phyloP scores from a whole-genome alignment of 495 filamentous ascomycete genomes.

The Hyaloscypha bicolor region DNA sequence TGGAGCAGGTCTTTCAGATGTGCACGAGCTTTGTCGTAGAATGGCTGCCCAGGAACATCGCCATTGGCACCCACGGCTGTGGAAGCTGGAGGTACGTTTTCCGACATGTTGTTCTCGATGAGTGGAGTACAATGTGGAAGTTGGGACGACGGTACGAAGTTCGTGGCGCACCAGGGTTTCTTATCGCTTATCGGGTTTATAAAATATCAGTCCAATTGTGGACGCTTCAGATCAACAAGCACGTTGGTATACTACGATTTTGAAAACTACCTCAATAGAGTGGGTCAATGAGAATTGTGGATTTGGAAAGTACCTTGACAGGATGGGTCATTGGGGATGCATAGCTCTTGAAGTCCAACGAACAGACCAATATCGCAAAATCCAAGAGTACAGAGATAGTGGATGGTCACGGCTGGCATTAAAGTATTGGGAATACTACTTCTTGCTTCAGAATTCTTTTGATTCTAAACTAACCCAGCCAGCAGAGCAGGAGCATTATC shows the following conservation, averaged over 20 bases:
- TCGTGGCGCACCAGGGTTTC: background rate
- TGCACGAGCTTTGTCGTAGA: constrained; percentile 52
- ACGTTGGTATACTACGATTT: too few species aligned
- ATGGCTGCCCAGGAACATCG: constrained; percentile 45
- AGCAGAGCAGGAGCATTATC: background rate
- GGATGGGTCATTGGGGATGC: too few species aligned
- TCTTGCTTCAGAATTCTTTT: too few species aligned
- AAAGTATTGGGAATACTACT: too few species aligned
- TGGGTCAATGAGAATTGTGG: too few species aligned
- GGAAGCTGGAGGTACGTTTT: constrained; percentile 47
- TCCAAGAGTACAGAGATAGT: too few species aligned
- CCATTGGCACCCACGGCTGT: constrained; percentile 34
- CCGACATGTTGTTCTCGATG: constrained; percentile 44
- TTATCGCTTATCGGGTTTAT: background rate
- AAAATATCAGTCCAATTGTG: too few species aligned
- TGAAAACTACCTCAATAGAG: too few species aligned
- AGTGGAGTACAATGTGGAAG: background rate
- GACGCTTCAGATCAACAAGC: too few species aligned
- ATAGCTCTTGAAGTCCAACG: background rate
- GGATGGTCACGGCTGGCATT: too few species aligned
- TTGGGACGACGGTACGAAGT: background rate
- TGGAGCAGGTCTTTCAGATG: constrained; percentile 51
- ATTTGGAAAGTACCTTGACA: too few species aligned
- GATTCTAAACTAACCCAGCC: background rate
- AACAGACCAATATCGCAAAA: too few species aligned